phyloP scores from a whole-genome alignment of 345 rosid species.

The Durio zibethinus region DNA sequence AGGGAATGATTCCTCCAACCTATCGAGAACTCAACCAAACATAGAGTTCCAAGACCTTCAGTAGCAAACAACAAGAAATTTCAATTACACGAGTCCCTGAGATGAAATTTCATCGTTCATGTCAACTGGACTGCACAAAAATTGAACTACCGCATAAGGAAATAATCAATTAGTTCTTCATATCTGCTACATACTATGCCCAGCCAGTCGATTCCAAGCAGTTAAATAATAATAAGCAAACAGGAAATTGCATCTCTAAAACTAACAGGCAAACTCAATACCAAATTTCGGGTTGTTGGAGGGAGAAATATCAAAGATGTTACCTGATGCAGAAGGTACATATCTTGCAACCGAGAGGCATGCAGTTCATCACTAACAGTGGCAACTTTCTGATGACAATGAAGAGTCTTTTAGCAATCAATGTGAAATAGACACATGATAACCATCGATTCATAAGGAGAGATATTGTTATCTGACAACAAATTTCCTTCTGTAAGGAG shows the following conservation, averaged over 20 bases:
- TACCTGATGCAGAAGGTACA: conserved; percentile 76
- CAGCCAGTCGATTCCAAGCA: background rate
- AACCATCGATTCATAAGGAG: background rate
- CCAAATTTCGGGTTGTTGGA: background rate
- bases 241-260: background rate
- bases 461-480: background rate
- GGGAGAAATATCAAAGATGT: background rate
- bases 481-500: background rate
- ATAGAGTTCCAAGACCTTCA: conserved; percentile 82
- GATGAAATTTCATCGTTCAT: conserved; percentile 64
- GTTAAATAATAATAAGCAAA: background rate
- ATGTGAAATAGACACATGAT: background rate
- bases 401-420: conserved; percentile 7
- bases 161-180: background rate
- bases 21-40: conserved; percentile 92
- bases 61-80: conserved; percentile 9
- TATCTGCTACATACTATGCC: background rate
- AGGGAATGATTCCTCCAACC: conserved; percentile 75
- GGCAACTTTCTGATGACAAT: conserved; percentile 63
- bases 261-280: background rate
- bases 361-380: conserved; percentile 66
- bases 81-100: no score
- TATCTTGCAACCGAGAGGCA: conserved; percentile 62
- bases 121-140: conserved; percentile 77
- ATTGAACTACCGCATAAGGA: conserved; percentile 14